Percentiles rank a stretch among this genome's conserved stretches.
These are phyloP conservation scores for Cucurbita ficifolia DNA, from an alignment of 306 rosid species.

Conservation along the genomic window DNA sequence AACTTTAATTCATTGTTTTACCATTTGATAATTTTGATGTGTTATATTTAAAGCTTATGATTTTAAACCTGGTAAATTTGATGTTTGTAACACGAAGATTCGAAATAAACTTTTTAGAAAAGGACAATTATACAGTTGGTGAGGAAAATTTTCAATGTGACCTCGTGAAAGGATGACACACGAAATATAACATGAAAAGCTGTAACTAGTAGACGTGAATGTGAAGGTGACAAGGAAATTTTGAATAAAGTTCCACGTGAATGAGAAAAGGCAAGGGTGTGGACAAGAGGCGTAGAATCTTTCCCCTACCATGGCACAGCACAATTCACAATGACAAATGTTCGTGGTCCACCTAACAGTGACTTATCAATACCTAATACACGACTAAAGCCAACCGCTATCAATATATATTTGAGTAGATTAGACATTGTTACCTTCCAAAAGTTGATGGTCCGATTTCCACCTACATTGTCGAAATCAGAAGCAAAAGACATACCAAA, in stretches of 20 bases:
- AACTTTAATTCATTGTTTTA: no score
- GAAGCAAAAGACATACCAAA: background rate
- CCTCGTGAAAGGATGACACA: no score
- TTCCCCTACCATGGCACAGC: background rate
- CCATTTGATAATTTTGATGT: no score
- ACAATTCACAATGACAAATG: background rate
- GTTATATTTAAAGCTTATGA: no score
- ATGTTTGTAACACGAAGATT: no score
- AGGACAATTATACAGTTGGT: no score
- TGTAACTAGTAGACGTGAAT: background rate
- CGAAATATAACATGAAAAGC: background rate
- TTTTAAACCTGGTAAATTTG: no score
- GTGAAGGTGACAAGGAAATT: background rate
- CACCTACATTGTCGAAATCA: no score
- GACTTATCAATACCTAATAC: background rate
- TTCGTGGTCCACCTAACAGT: background rate
- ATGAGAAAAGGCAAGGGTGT: background rate
- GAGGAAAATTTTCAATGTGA: no score
- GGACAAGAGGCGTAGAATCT: background rate
- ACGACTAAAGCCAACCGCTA: background rate
- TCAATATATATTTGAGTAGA: background rate
- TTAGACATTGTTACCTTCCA: no score
- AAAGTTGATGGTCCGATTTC: no score
- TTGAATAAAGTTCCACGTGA: background rate
- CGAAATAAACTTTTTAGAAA: no score